Evolutionary conservation across 768 basidiomycete genomes (phyloP), one percentile per base, ranked within the genome.

Genomic region (Baorangia bicolor): DNA sequence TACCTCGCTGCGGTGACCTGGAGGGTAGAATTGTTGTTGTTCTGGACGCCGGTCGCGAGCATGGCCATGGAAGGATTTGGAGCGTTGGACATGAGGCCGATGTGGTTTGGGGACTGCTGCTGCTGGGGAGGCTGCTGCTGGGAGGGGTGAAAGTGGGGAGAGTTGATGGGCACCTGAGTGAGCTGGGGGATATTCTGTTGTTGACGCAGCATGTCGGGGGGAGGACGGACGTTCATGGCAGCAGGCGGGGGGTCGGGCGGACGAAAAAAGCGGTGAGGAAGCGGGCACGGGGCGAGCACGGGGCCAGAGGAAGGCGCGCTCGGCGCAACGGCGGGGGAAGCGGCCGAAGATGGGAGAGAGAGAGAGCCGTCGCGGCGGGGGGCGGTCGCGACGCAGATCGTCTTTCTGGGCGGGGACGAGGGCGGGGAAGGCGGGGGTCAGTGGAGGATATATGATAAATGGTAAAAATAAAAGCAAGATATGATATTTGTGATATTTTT

Each of bases 211-310:
- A 83, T 74, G 61, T 83, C 78, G 58, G 63, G 52, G 51, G 62
- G 60, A 35, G 67, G 69, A 51, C 77, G 81, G 62, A 72, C 67
- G 77, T 82, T 85, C 82, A 85, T 85, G 43, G 27, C 31, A 25
- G 43, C 37, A 11, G 40, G 30, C 43, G 50, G 44, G 44, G 48
- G n/a, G 58, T 21, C 43, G 44, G 49, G n/a, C 13, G 50, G 50
- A 18, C 44, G 43, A 56, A 49, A 59, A 59, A 53, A 33, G 49
- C 20, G 44, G 42, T 25, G 20, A 25, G 9, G 47, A 16, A 39
- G 21, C 46, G 38, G 48, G 12, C 2, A 28, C 35, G 51, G 47
- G 16, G 45, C 13, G 34, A 4, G 46, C 5, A 35, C 38, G 51
- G 49, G 38, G n/a, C 21, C 16, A 43, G 35, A 25, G 61, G 23